Conservation (phyloP, 768 basidiomycete species). For the Daedalea quercina region DNA sequence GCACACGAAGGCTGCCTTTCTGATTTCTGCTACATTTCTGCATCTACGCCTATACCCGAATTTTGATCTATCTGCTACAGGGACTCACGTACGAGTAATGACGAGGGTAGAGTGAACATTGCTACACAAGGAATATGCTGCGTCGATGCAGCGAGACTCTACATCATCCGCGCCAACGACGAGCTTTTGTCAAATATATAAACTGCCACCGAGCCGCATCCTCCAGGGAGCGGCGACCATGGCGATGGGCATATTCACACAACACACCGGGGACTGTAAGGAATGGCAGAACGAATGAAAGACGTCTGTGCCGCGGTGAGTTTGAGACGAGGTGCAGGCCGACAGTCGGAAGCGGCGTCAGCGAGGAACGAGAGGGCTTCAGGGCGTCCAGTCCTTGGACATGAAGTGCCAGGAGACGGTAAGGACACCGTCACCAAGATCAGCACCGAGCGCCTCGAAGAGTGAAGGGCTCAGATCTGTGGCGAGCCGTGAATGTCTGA, state of each 20-base stretch:
- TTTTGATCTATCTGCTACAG: too few relatives aligned
- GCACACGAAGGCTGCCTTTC: too few relatives aligned
- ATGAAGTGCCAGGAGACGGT: conserved; percentile 58
- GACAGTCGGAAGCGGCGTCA: background rate
- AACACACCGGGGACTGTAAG: conserved; percentile 1
- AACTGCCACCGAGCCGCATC: background rate
- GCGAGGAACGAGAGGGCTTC: background rate
- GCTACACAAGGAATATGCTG: too few relatives aligned
- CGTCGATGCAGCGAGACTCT: too few relatives aligned
- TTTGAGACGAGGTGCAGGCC: background rate
- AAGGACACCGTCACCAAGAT: conserved; percentile 43
- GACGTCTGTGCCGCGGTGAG: too few relatives aligned
- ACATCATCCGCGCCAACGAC: too few relatives aligned
- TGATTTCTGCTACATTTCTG: too few relatives aligned
- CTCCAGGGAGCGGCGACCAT: background rate
- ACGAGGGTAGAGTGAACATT: too few relatives aligned
- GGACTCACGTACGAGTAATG: too few relatives aligned
- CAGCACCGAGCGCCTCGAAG: conserved; percentile 43
- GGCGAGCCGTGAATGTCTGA: background rate
- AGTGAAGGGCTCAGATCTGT: conserved; percentile 63
- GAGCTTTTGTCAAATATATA: background rate
- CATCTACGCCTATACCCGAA: too few relatives aligned
- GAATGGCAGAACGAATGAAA: conserved; percentile 1
- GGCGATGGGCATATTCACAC: background rate
- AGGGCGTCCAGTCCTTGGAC: conserved; percentile 20